Conservation (phyloP, 1,284 basidiomycete genomes). For the Xanthoconium separans region DNA sequence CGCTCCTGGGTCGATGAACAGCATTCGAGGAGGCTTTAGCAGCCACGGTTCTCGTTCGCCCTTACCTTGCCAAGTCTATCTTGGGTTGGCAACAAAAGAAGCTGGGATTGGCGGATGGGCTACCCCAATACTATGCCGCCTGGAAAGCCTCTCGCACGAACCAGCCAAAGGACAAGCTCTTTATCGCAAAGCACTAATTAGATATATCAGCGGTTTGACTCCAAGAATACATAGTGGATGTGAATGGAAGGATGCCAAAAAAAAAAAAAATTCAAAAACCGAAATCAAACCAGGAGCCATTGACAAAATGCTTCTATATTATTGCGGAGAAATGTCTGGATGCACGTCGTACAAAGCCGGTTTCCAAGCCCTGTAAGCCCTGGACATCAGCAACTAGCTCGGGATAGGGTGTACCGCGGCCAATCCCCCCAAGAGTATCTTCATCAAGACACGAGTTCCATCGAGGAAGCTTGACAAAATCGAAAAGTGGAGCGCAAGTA, state of each 20-base stretch:
- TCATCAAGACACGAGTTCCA: constrained; percentile 10
- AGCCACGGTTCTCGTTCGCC: constrained; percentile 17
- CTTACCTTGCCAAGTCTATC: constrained; percentile 23
- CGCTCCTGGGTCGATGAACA: background rate
- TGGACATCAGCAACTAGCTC: constrained; percentile 5
- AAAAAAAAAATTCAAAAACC: no score
- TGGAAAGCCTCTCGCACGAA: constrained; percentile 19
- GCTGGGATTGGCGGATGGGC: constrained; percentile 20
- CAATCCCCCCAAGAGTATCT: constrained; percentile 9
- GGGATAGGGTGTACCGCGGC: constrained; percentile 8
- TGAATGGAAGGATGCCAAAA: background rate
- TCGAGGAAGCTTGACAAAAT: constrained; percentile 13
- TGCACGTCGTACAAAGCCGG: constrained; percentile 13
- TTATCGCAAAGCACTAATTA: background rate
- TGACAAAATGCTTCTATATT: constrained; percentile 13
- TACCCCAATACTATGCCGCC: constrained; percentile 21
- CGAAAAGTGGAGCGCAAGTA: constrained; percentile 20
- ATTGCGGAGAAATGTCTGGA: constrained; percentile 10
- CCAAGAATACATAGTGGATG: background rate
- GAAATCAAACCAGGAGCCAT: background rate
- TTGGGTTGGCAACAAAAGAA: constrained; percentile 28
- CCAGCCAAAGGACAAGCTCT: constrained; percentile 5
- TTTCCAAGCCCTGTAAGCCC: constrained; percentile 7
- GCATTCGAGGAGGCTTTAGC: constrained; percentile 22
- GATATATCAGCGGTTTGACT: background rate